phyloP scores from a whole-genome alignment of 2,329 filamentous ascomycete species.

The Huntiella omanensis region DNA sequence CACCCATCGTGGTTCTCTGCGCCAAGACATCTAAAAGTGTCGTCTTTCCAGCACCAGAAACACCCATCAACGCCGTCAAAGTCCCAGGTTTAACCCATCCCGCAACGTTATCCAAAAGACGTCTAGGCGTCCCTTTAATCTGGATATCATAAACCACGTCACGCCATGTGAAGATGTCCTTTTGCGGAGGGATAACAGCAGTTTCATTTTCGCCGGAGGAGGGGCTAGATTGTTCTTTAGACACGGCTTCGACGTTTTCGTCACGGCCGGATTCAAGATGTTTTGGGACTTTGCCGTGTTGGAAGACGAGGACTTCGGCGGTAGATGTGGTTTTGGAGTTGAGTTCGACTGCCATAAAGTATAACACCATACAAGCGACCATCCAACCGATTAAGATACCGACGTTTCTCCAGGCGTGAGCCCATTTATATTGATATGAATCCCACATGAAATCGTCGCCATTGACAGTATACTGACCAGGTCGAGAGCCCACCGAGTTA shows the following conservation, averaged over 20 bases:
- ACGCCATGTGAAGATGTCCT: conserved; percentile 56
- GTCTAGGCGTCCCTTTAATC: conserved; percentile 56
- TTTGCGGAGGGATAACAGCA: conserved; percentile 23
- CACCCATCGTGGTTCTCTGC: conserved; percentile 71
- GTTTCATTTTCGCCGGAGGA: neutral
- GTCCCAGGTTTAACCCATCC: conserved; percentile 91
- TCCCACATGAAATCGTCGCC: conserved; percentile 41
- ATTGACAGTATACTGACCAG: conserved; percentile 33
- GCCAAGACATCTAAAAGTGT: conserved; percentile 76
- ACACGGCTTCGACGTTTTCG: conserved; percentile 12
- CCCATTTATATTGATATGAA: conserved; percentile 36
- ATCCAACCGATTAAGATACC: conserved; percentile 49
- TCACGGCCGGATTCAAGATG: conserved; percentile 20
- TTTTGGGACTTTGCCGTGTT: conserved; percentile 30
- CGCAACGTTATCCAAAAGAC: conserved; percentile 69
- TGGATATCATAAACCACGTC: conserved; percentile 53
- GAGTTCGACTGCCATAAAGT: conserved; percentile 44
- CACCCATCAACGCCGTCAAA: conserved; percentile 77
- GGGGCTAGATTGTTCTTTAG: conserved; percentile 9
- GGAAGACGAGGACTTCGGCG: conserved; percentile 53
- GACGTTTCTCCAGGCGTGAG: conserved; percentile 47
- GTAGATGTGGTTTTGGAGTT: conserved; percentile 44
- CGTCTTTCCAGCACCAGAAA: conserved; percentile 85
- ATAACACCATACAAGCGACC: conserved; percentile 42
- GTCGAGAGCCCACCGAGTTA: conserved; percentile 31